Evolutionary conservation across 2,329 filamentous ascomycete genomes (phyloP), one percentile per base, ranked within the genome.

Genomic region (Tolypocladium capitatum): DNA sequence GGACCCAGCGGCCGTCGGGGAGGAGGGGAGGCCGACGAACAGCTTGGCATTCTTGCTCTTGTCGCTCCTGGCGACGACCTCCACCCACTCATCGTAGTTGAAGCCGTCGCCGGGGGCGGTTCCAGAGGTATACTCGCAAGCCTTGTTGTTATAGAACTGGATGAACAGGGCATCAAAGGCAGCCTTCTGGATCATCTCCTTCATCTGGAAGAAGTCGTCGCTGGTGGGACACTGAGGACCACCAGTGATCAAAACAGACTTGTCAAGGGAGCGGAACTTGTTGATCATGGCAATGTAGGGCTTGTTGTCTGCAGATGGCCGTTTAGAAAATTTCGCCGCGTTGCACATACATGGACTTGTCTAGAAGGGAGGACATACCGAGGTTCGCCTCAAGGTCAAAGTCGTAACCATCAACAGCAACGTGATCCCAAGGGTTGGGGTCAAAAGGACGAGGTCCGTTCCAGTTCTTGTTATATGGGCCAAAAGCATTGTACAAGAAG

Each of bases 141-240:
- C 52, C 0, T 55, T 53, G 56, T 73, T 73, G 63, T 73, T 72
- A 61, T 72, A 74, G 58, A 73, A 74, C 59, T 73, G 71, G 45
- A 74, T 57, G 55, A 69, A 72, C 36, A 70, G 58, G 14, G 65
- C 62, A 27, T 70, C 67, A 51, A 74, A 68, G 41, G 64, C 56
- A 38, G 65, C 61, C 46, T 65, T 56, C 11, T 65, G 59, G 35
- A 73, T 66, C 52, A 71, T 56, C 6, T 62, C 58, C 46, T 62
- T 58, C 57, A 69, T 60, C 46, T 61, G 54, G 46, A 63, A 63
- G 43, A 53, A 60, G 1, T 42, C 9, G 5, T 53, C 27, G 9
- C 48, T 44, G 30, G 59, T 59, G 21, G 64, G 63, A 55, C 72
- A 74, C 52, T 74, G 67, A 21, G 71, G 71, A 28, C 70, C 68